Evolutionary conservation across 2,329 filamentous ascomycete genomes (phyloP), one percentile per base, ranked within the genome.

Genomic region (Harringtonia lauricola): DNA sequence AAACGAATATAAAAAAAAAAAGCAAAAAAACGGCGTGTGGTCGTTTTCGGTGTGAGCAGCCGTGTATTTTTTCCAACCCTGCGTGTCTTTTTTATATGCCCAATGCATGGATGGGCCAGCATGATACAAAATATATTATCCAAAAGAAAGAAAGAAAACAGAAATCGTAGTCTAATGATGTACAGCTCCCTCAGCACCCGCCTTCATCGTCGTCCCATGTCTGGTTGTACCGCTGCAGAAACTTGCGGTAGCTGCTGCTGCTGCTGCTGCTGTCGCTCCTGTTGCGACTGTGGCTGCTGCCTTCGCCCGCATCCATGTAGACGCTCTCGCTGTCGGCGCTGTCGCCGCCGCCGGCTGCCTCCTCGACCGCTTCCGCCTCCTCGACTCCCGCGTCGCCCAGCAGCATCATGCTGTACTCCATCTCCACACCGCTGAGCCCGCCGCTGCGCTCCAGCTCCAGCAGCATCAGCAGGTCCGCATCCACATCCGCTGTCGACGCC

Each of bases 401-500:
- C 36, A 40, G 35, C 30, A 45, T 29, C 12, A 43, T 28, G 17
- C 42, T 29, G 31, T 45, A 28, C 37, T 40, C 46, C 33, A 46
- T 24, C 13, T 51, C 49, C 19, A 68, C 71, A 17, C 85, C 84
- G 54, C n/a, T 37, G 19, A 42, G n/a, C 3, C 14, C 38, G 28
- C 38, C 41, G 7, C 14, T 31, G 28, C 31, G 38, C 17, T 43
- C 45, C 18, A 49, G 18, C 34, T 48, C 46, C 21, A 51, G 26
- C 28, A 51, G 41, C 44, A 42, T 3, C 36, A 50, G 38, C 46
- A 51, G 41, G 12, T 28, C 39, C 8, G 19, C 24, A 39, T 52
- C 50, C 26, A 34, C 48, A 44, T 34, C 46, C 52, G 7, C 54
- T 55, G 30, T 54, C 61, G 42, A 71, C 64, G 35, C 68, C 55